A percentile compares a stretch with the other conserved stretches of the same genome.
These are phyloP conservation scores for Sphaerobolus stellatus DNA, from an alignment of 1,284 basidiomycete species.

Conservation along the genomic window DNA sequence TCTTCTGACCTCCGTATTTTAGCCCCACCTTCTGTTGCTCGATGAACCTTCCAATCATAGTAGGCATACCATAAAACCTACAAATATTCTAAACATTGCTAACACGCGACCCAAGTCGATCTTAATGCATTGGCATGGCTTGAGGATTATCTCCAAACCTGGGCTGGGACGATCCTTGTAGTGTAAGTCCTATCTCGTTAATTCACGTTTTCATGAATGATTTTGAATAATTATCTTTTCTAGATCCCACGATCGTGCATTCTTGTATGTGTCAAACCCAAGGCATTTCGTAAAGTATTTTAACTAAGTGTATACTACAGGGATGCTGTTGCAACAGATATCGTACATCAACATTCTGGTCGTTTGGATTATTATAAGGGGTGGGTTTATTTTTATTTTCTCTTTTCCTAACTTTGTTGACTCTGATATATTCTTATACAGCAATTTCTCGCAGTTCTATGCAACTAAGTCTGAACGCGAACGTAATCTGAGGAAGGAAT, in stretches of 20 bases:
- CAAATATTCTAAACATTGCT: background rate
- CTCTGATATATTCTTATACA: conserved; percentile 37
- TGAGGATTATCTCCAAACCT: conserved; percentile 97
- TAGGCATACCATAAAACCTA: conserved; percentile 31
- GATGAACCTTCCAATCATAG: conserved; percentile 99
- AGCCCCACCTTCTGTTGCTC: conserved; percentile 80
- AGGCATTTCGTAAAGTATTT: background rate
- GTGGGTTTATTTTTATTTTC: conserved; percentile 36
- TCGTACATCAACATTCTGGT: conserved; percentile 94
- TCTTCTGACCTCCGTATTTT: conserved; percentile 11
- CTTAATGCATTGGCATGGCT: conserved; percentile 82
- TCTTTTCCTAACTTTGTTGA: conserved; percentile 1
- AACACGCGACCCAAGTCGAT: conserved; percentile 52
- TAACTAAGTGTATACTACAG: conserved; percentile 36
- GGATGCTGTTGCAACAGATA: conserved; percentile 94
- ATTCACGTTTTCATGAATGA: background rate
- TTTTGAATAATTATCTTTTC: conserved; percentile 10
- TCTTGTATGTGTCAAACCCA: conserved; percentile 64
- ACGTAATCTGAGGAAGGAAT: conserved; percentile 89
- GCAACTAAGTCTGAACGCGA: conserved; percentile 96
- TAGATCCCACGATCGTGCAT: conserved; percentile 96
- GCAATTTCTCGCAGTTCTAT: conserved; percentile 99
- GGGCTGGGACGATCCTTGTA: conserved; percentile 91
- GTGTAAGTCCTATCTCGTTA: conserved; percentile 57
- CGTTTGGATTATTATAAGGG: conserved; percentile 94